Base-by-base conservation (phyloP, 192 early-diverging fungal genomes). In the Backusella tuberculispora region DNA sequence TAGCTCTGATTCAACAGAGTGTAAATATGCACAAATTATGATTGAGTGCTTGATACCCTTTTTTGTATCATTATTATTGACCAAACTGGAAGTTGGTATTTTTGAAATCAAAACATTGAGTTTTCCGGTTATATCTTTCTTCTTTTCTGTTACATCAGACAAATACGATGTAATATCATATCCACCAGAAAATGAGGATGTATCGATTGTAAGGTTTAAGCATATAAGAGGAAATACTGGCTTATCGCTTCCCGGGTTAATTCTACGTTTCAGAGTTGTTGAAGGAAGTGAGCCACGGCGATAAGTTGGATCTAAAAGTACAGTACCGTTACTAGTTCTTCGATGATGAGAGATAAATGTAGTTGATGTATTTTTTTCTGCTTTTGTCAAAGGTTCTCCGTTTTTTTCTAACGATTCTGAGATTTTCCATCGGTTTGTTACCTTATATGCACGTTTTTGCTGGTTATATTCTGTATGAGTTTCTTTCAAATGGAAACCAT, bases 21-120 rank as follows among this genome's bases (percentile, higher is more conserved):
- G 65, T 21, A 42, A 8, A 74, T 71, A 53, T 44, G 38, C 48
- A 66, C 48, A 10, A 12, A 63, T 26, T 41, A 53, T 34, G 19
- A 75, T 47, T 24, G 66, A 41, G 45, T 74, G 78, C 40, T 80
- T 74, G 29, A 12, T 24, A 1, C 69, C 43, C 13, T 63, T 41
- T 67, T 66, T 71, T 67, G 56, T 42, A 21, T 65, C 73, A 34
- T n/a, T 66, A 44, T 50, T 63, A 15, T 45, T 69, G 60, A 75
- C 47, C n/a, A 71, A 19, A 40, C 72, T 47, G 8, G 78, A 75
- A 19, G 69, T 45, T 15, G 63, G 42, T 19, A 72, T 69, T 60
- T 80, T 29, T 15, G 71, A 63, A 14, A 75, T 46, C 67, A 50
- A 64, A 7, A 75, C 68, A 19, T 48, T 60, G 8, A 75, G 21